Conservation (phyloP, 768 basidiomycete species). For the Udeniomyces megalosporus region DNA sequence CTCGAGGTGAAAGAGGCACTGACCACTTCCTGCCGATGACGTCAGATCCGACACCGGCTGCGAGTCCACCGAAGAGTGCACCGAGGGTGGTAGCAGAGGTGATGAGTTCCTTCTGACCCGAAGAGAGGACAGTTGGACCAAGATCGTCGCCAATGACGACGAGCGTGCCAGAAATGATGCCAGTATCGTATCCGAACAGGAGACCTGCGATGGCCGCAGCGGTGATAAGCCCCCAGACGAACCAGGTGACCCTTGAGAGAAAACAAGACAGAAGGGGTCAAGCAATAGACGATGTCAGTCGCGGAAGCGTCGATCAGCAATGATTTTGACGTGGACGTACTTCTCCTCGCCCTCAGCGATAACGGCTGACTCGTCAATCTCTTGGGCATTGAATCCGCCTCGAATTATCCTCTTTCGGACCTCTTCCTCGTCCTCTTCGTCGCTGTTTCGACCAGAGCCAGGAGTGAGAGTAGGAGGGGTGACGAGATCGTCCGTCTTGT, state of each 20-base stretch:
- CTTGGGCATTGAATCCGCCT: background rate
- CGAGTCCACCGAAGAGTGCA: constrained; percentile 57
- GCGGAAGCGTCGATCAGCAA: background rate
- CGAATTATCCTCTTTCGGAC: background rate
- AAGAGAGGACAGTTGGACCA: constrained; percentile 41
- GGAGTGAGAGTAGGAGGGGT: background rate
- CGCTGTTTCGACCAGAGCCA: background rate
- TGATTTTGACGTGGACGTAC: constrained; percentile 12
- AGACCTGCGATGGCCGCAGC: constrained; percentile 61
- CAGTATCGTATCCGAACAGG: constrained; percentile 68
- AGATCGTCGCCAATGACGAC: constrained; percentile 55
- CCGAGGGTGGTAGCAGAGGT: constrained; percentile 64
- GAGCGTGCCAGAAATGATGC: constrained; percentile 63
- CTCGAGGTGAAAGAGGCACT: background rate
- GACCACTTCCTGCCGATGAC: constrained; percentile 46
- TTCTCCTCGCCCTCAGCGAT: constrained; percentile 27
- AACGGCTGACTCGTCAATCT: constrained; percentile 21
- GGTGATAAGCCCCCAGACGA: constrained; percentile 59
- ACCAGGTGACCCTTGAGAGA: constrained; percentile 40
- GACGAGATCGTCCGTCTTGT: background rate
- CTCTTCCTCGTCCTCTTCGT: background rate
- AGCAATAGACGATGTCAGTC: no score
- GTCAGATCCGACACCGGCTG: constrained; percentile 53
- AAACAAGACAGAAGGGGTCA: background rate
- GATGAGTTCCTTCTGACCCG: constrained; percentile 64